Conservation (phyloP, 805 yeast genomes). For the Candida tammaniensis region DNA sequence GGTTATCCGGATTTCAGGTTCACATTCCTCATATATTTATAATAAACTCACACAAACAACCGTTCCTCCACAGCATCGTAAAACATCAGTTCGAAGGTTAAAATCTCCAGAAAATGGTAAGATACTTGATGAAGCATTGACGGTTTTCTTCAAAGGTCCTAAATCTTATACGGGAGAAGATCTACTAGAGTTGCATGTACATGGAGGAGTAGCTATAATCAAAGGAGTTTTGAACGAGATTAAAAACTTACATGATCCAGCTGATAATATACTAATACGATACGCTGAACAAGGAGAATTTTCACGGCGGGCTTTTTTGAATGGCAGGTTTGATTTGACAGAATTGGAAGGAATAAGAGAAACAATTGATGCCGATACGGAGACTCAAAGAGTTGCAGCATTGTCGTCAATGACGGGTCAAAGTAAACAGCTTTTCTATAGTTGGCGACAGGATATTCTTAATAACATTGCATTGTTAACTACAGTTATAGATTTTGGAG, state of each 20-base stretch:
- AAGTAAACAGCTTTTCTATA: constrained; percentile 49
- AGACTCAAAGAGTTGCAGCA: constrained; percentile 76
- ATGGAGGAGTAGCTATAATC: constrained; percentile 89
- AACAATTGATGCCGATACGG: constrained; percentile 91
- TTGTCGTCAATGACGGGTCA: constrained; percentile 70
- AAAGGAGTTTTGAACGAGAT: constrained; percentile 66
- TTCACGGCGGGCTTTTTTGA: constrained; percentile 79
- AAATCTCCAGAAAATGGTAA: constrained; percentile 37
- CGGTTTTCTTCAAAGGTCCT: constrained; percentile 68
- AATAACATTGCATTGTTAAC: constrained; percentile 71
- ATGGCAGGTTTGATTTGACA: constrained; percentile 80
- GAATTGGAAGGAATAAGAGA: constrained; percentile 89
- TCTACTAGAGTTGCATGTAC: constrained; percentile 81
- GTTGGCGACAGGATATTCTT: constrained; percentile 70
- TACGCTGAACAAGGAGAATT: constrained; percentile 95
- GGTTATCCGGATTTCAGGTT: constrained; percentile 79
- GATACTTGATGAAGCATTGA: constrained; percentile 75
- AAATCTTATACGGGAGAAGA: constrained; percentile 92
- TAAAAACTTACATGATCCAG: constrained; percentile 46
- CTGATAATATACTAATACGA: constrained; percentile 46
- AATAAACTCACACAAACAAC: constrained; percentile 42
- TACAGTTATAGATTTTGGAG: constrained; percentile 92
- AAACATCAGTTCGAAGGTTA: constrained; percentile 58
- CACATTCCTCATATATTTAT: constrained; percentile 49
- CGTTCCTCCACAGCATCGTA: constrained; percentile 45